phyloP scores from a whole-genome alignment of 345 rosid genomes.

The Moricandia moricandioides region DNA sequence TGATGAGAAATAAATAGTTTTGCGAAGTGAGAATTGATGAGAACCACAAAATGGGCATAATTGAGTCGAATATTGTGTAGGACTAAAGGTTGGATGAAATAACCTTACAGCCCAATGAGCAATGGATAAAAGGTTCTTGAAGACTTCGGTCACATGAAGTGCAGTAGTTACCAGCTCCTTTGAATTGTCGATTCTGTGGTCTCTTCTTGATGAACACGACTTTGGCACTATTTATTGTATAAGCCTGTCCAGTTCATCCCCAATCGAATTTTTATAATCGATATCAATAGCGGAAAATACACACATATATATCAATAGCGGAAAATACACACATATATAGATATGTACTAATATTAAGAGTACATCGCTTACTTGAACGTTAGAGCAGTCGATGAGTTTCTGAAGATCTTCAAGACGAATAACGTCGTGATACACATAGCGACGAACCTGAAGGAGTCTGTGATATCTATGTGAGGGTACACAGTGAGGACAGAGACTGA shows the following conservation, averaged over 20 bases:
- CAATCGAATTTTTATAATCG: not conserved
- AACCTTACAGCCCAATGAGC: constrained; percentile 98
- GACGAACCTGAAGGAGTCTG: constrained; percentile 90
- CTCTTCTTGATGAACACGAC: constrained; percentile 97
- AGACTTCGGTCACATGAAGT: constrained; percentile 96
- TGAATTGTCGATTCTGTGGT: constrained; percentile 92
- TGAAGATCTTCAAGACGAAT: constrained; percentile 90
- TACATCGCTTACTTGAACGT: constrained; percentile 62
- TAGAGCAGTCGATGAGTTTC: constrained; percentile 89
- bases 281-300: not conserved
- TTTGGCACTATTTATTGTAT: constrained; percentile 89
- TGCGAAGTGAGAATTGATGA: not conserved
- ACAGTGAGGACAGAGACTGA: constrained; percentile 93
- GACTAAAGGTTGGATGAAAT: not conserved
- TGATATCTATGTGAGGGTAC: constrained; percentile 82
- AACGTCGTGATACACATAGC: constrained; percentile 94
- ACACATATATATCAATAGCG: not conserved
- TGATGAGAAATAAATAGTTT: not conserved
- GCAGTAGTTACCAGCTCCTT: constrained; percentile 86
- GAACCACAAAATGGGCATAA: not conserved
- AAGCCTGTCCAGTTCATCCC: constrained; percentile 50
- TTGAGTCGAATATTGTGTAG: not conserved
- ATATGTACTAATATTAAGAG: not conserved
- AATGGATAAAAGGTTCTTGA: constrained; percentile 84
- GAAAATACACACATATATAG: not conserved